Conservation (phyloP, 805 yeast species). For the Teunomyces panamensis region DNA sequence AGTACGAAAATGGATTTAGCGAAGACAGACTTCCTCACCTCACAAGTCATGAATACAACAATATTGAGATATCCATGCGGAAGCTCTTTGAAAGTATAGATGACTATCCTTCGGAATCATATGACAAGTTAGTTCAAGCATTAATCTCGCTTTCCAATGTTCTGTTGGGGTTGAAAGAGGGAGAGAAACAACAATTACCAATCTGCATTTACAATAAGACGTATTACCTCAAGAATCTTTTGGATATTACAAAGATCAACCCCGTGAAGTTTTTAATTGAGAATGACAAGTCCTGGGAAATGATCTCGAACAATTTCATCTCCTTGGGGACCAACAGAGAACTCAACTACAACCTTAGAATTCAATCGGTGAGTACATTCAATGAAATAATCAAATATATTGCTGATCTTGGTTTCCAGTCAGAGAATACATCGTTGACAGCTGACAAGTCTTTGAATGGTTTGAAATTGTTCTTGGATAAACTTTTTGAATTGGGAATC, state of each 20-base stretch:
- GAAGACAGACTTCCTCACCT: constrained; percentile 32
- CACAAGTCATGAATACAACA: constrained; percentile 43
- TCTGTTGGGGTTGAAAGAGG: constrained; percentile 1
- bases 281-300: constrained; percentile 46
- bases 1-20: constrained; percentile 14
- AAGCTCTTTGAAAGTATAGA: constrained; percentile 63
- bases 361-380: constrained; percentile 49
- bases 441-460: constrained; percentile 51
- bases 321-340: constrained; percentile 43
- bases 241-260: constrained; percentile 51
- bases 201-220: constrained; percentile 55
- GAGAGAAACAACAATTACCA: neutral
- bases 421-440: constrained; percentile 23
- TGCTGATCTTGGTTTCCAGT: constrained; percentile 40
- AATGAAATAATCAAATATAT: constrained; percentile 46
- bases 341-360: constrained; percentile 41
- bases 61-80: constrained; percentile 54
- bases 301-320: constrained; percentile 45
- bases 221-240: constrained; percentile 53
- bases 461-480: constrained; percentile 42
- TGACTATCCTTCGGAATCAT: constrained; percentile 51
- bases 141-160: constrained; percentile 42
- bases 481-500: constrained; percentile 35
- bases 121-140: constrained; percentile 45
- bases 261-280: constrained; percentile 47